Evolutionary conservation across 768 basidiomycete genomes (phyloP).

Genomic region (Termitomyces titanicus): DNA sequence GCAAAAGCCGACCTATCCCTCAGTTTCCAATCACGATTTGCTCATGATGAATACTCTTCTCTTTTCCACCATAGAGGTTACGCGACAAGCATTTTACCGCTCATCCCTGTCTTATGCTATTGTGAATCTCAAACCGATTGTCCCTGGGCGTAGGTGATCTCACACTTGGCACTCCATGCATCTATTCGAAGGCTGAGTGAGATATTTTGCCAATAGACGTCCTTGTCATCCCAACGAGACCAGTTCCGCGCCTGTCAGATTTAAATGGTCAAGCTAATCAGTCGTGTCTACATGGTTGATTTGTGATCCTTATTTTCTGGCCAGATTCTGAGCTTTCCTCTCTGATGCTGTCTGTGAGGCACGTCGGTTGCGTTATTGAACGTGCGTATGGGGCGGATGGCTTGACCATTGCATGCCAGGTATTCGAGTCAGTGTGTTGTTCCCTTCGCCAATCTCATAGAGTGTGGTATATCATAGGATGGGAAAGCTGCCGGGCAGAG

Average conservation of each 20-base stretch:
- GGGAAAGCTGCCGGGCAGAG: conserved; percentile 77
- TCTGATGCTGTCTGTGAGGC: conserved; percentile 76
- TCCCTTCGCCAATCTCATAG: background rate
- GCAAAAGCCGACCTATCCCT: background rate
- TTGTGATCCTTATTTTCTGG: background rate
- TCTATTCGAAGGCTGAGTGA: background rate
- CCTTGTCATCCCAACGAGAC: conserved; percentile 54
- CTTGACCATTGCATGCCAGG: conserved; percentile 90
- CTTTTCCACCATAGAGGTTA: conserved; percentile 80
- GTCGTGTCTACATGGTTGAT: background rate
- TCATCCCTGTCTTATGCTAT: conserved; percentile 74
- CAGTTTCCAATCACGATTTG: background rate
- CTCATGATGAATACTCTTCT: conserved; percentile 32
- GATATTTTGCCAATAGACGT: conserved; percentile 41
- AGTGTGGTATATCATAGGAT: conserved; percentile 46
- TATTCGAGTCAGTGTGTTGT: conserved; percentile 21
- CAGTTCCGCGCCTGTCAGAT: conserved; percentile 54
- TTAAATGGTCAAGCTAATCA: conserved; percentile 35
- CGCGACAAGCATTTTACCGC: conserved; percentile 71
- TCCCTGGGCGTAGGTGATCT: conserved; percentile 80
- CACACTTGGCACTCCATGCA: background rate
- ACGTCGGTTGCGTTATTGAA: conserved; percentile 78
- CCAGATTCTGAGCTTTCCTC: conserved; percentile 67
- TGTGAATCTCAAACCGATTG: conserved; percentile 92
- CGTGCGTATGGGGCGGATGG: conserved; percentile 77